A percentile compares a stretch with the other conserved stretches of the same genome.
phyloP scores from a whole-genome alignment of 192 early-diverging fungal genomes.

The Jimgerdemannia lactiflua region DNA sequence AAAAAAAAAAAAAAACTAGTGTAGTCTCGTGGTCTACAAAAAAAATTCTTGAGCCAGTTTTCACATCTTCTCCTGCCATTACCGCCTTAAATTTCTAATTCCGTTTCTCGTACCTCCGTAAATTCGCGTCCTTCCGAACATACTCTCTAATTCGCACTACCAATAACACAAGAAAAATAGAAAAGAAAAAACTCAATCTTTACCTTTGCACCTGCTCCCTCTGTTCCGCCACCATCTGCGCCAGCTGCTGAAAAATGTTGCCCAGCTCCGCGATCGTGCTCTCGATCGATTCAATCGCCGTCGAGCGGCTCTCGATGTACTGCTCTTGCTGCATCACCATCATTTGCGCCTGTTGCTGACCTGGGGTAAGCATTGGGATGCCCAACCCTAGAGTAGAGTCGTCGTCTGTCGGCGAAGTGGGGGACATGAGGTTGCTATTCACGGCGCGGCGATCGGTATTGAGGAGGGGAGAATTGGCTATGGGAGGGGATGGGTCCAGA shows the following conservation, averaged over 20 bases:
- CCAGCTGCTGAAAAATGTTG: slow-evolving; percentile 84
- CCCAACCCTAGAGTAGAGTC: slow-evolving; percentile 41
- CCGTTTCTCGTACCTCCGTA: no score
- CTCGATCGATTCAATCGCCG: slow-evolving; percentile 95
- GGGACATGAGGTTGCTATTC: not conserved
- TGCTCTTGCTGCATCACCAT: slow-evolving; percentile 66
- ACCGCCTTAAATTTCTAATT: no score
- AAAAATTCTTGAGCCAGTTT: no score
- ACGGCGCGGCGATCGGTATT: slow-evolving; percentile 22
- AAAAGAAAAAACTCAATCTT: not conserved
- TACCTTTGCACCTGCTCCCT: slow-evolving; percentile 79
- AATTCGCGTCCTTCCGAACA: no score
- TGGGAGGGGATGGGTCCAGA: not conserved
- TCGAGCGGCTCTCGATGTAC: slow-evolving; percentile 86
- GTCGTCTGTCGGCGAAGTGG: slow-evolving; percentile 14
- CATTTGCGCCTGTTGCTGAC: slow-evolving; percentile 66
- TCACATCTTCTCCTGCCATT: no score
- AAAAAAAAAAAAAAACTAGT: no score
- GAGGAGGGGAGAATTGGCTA: slow-evolving; percentile 58
- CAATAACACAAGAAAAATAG: not conserved
- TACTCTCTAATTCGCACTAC: no score
- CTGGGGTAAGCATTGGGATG: slow-evolving; percentile 43
- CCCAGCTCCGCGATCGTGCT: slow-evolving; percentile 95
- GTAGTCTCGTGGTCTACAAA: no score
- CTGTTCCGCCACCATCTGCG: slow-evolving; percentile 82